These are phyloP conservation scores for Berberis thunbergii DNA, from an alignment of 164 flowering plant genomes.

Conservation along the genomic window DNA sequence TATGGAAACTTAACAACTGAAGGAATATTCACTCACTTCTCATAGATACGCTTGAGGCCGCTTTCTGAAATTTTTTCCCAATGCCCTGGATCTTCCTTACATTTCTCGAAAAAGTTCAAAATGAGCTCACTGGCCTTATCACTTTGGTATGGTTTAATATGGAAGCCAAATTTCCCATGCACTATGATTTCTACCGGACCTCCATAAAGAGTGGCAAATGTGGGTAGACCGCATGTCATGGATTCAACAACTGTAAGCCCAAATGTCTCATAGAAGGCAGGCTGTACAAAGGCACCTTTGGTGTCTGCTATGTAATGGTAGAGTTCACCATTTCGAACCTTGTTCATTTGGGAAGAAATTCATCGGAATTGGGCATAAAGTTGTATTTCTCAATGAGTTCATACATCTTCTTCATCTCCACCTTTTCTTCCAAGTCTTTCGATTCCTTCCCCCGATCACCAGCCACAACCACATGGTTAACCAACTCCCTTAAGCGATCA, in stretches of 20 bases:
- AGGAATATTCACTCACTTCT: slow-evolving; percentile 48
- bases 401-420: slow-evolving; percentile 87
- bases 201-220: slow-evolving; percentile 89
- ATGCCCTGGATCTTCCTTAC: slow-evolving; percentile 59
- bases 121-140: slow-evolving; percentile 78
- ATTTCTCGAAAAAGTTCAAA: slow-evolving; percentile 68
- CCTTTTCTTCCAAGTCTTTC: slow-evolving; percentile 79
- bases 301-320: slow-evolving; percentile 89
- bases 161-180: slow-evolving; percentile 84
- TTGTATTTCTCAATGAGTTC: slow-evolving; percentile 68
- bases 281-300: slow-evolving; percentile 83
- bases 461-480: slow-evolving; percentile 87
- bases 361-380: slow-evolving; percentile 88
- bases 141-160: slow-evolving; percentile 94
- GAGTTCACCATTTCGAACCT: slow-evolving; percentile 93
- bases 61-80: slow-evolving; percentile 76
- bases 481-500: slow-evolving; percentile 56
- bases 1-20: neutral
- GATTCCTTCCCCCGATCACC: slow-evolving; percentile 94
- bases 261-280: slow-evolving; percentile 92
- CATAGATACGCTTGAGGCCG: slow-evolving; percentile 70
- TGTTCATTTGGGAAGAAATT: slow-evolving; percentile 94
- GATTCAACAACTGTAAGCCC: slow-evolving; percentile 92
- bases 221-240: slow-evolving; percentile 95
- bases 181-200: slow-evolving; percentile 97